Evolutionary conservation across 257 asterid genomes (phyloP).

Genomic region (Jaltomata sinuosa): DNA sequence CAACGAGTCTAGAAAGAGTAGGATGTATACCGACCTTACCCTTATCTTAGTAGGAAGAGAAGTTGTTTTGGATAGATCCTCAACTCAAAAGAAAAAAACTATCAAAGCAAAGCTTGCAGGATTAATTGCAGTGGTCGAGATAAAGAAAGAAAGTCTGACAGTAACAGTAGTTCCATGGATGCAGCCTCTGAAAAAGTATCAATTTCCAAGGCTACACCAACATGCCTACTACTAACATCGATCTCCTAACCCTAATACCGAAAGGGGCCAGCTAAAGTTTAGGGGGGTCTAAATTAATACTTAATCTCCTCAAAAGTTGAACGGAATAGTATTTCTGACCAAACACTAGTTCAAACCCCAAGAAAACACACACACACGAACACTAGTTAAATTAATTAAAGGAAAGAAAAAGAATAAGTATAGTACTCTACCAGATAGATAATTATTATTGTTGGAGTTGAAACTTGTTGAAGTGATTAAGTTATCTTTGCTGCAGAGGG

Average conservation of each 20-base stretch:
- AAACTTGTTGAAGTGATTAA: constrained; percentile 15
- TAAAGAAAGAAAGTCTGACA: constrained; percentile 12
- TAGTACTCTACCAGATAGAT: constrained; percentile 16
- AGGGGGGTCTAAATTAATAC: not conserved
- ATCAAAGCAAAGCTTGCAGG: no score
- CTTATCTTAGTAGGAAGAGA: no score
- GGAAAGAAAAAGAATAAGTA: not conserved
- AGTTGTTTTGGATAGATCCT: no score
- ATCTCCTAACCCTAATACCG: not conserved
- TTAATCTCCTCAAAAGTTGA: constrained; percentile 5
- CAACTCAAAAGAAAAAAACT: no score
- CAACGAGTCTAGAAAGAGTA: no score
- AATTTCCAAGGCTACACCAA: constrained; percentile 6
- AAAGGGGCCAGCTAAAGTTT: not conserved
- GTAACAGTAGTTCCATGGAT: not conserved
- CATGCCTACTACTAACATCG: not conserved
- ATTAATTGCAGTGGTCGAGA: no score
- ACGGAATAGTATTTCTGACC: constrained; percentile 10
- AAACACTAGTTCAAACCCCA: not conserved
- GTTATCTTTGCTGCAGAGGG: constrained; percentile 69
- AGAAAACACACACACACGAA: not conserved
- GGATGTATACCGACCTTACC: no score
- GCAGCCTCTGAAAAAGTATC: constrained; percentile 4
- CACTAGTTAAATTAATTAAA: not conserved
- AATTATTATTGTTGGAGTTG: constrained; percentile 1